Conservation (phyloP, 1,284 basidiomycete species). For the Sphagnurus paluster region DNA sequence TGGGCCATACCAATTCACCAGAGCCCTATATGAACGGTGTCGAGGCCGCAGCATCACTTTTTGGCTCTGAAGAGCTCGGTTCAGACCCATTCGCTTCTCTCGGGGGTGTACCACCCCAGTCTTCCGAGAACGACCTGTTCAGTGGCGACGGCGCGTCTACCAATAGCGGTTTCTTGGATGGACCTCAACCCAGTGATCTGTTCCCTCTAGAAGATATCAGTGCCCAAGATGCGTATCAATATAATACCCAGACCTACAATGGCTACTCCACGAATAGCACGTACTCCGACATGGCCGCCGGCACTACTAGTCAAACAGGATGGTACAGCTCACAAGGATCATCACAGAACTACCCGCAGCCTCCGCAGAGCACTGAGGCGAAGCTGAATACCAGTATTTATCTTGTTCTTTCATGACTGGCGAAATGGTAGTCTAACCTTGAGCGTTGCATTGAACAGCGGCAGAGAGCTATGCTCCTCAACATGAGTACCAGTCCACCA, state of each 20-base stretch:
- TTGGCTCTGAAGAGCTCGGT: constrained; percentile 59
- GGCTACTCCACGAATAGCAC: constrained; percentile 13
- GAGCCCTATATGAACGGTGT: constrained; percentile 52
- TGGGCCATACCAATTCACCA: constrained; percentile 6
- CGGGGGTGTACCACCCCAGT: constrained; percentile 35
- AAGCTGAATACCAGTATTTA: constrained; percentile 10
- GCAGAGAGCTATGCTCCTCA: constrained; percentile 9
- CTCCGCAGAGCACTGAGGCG: constrained; percentile 3
- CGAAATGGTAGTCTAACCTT: not conserved
- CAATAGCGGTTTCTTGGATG: constrained; percentile 9
- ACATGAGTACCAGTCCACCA: constrained; percentile 5
- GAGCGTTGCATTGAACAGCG: constrained; percentile 3
- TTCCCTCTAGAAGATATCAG: not conserved
- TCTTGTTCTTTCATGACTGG: not conserved
- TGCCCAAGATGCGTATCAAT: constrained; percentile 11
- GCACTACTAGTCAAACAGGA: constrained; percentile 17
- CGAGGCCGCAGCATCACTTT: constrained; percentile 77
- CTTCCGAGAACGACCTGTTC: constrained; percentile 27
- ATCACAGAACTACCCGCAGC: constrained; percentile 11
- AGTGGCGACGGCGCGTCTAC: constrained; percentile 14
- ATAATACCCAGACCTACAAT: constrained; percentile 12
- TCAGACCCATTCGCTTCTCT: constrained; percentile 68
- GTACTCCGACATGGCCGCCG: constrained; percentile 14
- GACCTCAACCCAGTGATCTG: not conserved
- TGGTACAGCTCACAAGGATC: constrained; percentile 21